Evolutionary conservation across 2,329 filamentous ascomycete genomes (phyloP), one percentile per base, ranked within the genome.

Genomic region (Trichophyton simii): DNA sequence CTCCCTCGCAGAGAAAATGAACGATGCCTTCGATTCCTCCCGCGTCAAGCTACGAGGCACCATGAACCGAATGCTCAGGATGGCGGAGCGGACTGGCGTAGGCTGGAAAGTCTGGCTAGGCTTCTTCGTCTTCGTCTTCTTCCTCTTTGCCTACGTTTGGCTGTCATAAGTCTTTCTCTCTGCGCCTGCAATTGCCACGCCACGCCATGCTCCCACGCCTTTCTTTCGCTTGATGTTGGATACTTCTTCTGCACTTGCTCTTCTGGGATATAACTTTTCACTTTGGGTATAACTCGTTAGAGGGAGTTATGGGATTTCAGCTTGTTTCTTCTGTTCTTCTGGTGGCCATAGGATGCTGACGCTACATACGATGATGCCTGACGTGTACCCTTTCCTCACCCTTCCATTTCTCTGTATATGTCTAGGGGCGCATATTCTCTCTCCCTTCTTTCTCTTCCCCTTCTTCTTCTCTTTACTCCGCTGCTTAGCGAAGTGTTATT

Each of bases 51-150:
- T 99, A 64, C 83, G 86, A 52, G 91, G 92, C 60, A 97, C 95
- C 18, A 97, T 99, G 94, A 96, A 90, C 72, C 82, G 91, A 63
- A 99, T 99, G 94, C 77, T 97, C 66, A 72, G 92, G 60, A 99
- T 99, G 94, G 94, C 94, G 3, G 84, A 97, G 77, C 82, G 85
- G 69, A 95, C 91, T 1, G 94, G 94, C n/a, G 87, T 99, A 8
- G 87, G 91, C 69, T 99, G 94, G 94, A 92, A 84, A 75, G 88
- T 91, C 62, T 99, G 94, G 94, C 73, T 96, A 59, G 81, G 79
- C 50, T 99, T 99, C 76, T 96, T 99, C 72, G 80, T 84, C 4
- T 88, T 86, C 41, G 89, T 97, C 18, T 83, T 87, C 65, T 72
- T 92, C 61, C 73, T 97, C 66, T 99, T 99, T 74, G 83, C 85